phyloP scores from a whole-genome alignment of 441 rosid genomes.

The Erodium texanum region DNA sequence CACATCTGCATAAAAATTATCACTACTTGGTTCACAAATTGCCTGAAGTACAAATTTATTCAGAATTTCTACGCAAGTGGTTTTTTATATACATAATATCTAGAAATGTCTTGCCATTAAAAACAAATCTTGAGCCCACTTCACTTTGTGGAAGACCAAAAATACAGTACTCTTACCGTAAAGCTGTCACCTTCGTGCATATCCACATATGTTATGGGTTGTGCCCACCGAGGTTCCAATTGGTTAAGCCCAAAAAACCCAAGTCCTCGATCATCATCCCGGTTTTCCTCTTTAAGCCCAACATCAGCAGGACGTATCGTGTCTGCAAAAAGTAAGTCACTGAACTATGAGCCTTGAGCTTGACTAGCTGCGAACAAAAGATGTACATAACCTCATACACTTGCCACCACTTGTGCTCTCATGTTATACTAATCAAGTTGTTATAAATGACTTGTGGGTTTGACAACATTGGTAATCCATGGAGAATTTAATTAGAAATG shows the following conservation, averaged over 20 bases:
- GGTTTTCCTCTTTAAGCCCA: constrained; percentile 57
- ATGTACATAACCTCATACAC: neutral
- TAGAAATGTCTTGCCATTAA: neutral
- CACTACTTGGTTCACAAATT: too few species aligned
- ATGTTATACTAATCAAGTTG: too few species aligned
- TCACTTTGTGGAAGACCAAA: neutral
- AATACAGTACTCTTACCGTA: constrained; percentile 39
- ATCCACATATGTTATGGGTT: constrained; percentile 72
- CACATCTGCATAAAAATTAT: constrained; percentile 84
- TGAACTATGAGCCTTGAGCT: neutral
- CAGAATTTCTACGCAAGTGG: too few species aligned
- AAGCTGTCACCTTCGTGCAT: constrained; percentile 57
- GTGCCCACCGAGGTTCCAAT: constrained; percentile 65
- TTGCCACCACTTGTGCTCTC: too few species aligned
- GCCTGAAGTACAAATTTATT: too few species aligned
- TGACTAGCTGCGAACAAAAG: neutral
- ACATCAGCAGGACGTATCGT: constrained; percentile 51
- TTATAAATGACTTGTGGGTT: too few species aligned
- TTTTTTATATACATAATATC: too few species aligned
- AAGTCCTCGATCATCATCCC: constrained; percentile 74
- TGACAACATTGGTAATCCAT: too few species aligned
- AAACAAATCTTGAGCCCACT: neutral
- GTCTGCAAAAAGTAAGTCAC: constrained; percentile 35
- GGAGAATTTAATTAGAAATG: too few species aligned
- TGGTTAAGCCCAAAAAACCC: constrained; percentile 48